These are phyloP conservation scores for Euphorbia lathyris DNA, from an alignment of 345 rosid genomes.

Conservation along the genomic window DNA sequence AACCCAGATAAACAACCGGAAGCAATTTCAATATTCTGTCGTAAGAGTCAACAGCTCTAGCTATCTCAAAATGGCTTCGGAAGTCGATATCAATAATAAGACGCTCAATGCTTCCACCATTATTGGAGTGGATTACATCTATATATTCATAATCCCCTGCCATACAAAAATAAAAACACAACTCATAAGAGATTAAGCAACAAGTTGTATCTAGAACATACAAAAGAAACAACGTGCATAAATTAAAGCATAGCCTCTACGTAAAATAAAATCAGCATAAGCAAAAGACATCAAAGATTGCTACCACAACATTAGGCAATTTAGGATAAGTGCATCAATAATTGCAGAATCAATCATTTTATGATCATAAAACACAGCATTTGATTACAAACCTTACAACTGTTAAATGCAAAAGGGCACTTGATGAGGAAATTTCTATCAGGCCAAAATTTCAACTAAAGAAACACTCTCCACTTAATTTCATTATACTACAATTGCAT, in stretches of 20 bases:
- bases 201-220: not conserved
- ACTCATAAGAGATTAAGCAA: not conserved
- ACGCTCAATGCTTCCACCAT: slow-evolving; percentile 54
- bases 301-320: not conserved
- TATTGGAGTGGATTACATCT: slow-evolving; percentile 53
- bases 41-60: slow-evolving; percentile 86
- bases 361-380: not conserved
- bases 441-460: not conserved
- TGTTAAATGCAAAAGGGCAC: no score
- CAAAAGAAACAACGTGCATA: no score
- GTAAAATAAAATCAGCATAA: no score
- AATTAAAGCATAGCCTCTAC: no score
- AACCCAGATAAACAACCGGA: slow-evolving; percentile 76
- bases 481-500: not conserved
- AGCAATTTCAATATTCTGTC: slow-evolving; percentile 67
- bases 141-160: slow-evolving; percentile 89
- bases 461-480: not conserved
- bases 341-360: not conserved
- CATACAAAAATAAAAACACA: not conserved
- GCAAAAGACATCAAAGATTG: not conserved
- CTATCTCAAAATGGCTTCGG: slow-evolving; percentile 88
- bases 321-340: not conserved
- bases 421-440: not conserved
- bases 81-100: slow-evolving; percentile 83
- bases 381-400: no score